phyloP scores from a whole-genome alignment of 228 moss, liverwort and hornwort species.

The Sphagnum fallax region DNA sequence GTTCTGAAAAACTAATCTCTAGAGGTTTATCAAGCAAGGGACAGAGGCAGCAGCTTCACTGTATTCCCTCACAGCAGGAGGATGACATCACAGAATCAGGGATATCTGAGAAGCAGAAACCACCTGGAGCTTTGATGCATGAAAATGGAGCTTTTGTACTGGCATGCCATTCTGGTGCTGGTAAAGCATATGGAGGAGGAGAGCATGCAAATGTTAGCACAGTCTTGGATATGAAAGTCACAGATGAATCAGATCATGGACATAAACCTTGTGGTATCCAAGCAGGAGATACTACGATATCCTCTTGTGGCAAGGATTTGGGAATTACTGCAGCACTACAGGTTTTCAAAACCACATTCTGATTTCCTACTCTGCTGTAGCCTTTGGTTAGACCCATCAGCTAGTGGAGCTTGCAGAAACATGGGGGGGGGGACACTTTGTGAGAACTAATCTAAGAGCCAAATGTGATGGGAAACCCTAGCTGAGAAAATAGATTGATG shows the following conservation, averaged over 20 bases:
- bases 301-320: too few relatives aligned
- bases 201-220: too few relatives aligned
- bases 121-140: background rate
- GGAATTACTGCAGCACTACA: too few relatives aligned
- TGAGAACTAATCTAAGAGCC: background rate
- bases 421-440: background rate
- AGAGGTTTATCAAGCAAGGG: background rate
- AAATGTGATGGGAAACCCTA: background rate
- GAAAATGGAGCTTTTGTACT: background rate
- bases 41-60: too few relatives aligned
- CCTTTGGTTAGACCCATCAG: background rate
- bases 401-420: background rate
- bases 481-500: constrained; percentile 1
- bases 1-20: constrained; percentile 26
- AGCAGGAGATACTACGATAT: too few relatives aligned
- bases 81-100: background rate
- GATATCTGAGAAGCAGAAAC: background rate
- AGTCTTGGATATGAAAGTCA: background rate
- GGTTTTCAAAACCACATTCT: too few relatives aligned
- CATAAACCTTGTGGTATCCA: too few relatives aligned
- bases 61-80: too few relatives aligned
- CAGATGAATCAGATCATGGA: background rate
- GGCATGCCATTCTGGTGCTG: background rate
- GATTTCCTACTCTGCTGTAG: too few relatives aligned
- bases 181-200: background rate